phyloP scores from a whole-genome alignment of 495 filamentous ascomycete species.

The Tuber borchii region DNA sequence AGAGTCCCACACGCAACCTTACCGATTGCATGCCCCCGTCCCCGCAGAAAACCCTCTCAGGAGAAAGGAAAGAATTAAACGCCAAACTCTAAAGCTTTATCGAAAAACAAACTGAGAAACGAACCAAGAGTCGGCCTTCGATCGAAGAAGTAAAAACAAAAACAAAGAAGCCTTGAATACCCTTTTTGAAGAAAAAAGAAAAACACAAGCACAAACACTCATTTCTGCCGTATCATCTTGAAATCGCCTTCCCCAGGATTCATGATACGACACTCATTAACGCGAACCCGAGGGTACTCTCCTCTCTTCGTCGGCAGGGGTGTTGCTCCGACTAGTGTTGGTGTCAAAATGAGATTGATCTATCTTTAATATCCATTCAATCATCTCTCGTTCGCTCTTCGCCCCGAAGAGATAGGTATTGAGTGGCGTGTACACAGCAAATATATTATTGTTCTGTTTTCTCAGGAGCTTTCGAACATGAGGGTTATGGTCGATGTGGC shows the following conservation, averaged over 20 bases:
- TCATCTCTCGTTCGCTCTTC: conserved; percentile 76
- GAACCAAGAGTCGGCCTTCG: neutral
- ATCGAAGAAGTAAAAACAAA: neutral
- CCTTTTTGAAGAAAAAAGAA: neutral
- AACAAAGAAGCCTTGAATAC: neutral
- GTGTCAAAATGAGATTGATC: conserved; percentile 50
- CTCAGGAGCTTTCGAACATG: conserved; percentile 72
- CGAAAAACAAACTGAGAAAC: neutral
- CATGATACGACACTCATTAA: neutral
- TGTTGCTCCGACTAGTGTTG: conserved; percentile 44
- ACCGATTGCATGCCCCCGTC: neutral
- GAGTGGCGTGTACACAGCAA: conserved; percentile 84
- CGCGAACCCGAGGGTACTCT: neutral
- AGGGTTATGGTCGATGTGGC: conserved; percentile 78
- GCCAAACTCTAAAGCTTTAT: conserved; percentile 1
- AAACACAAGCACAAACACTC: conserved; percentile 2
- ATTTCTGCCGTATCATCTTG: neutral
- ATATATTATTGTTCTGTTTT: conserved; percentile 51
- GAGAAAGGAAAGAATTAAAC: neutral
- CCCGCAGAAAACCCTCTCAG: neutral
- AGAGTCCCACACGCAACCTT: neutral
- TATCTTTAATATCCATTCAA: conserved; percentile 87
- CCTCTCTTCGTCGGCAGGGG: conserved; percentile 24
- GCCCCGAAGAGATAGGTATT: conserved; percentile 94
- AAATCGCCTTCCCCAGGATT: neutral